A percentile compares a stretch with the other conserved stretches of the same genome.
These are phyloP conservation scores for Karstenula rhodostoma DNA, from an alignment of 2,329 filamentous ascomycete species.

Conservation along the genomic window DNA sequence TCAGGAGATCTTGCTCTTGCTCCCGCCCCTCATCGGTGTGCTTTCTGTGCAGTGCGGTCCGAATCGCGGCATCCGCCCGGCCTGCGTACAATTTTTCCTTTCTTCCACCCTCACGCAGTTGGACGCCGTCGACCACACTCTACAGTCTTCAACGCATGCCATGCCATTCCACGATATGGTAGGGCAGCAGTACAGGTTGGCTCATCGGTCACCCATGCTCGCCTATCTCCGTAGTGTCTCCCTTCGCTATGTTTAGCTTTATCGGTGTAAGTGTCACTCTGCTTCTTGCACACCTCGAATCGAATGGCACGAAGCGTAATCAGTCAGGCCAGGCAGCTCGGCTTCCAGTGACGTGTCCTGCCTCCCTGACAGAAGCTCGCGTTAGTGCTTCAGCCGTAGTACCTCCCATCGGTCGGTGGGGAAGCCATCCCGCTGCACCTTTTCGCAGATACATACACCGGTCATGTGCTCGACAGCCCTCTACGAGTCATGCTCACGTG, in stretches of 20 bases:
- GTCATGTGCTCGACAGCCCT: slow-evolving; percentile 1
- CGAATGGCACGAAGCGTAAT: neutral
- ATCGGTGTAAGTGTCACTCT: neutral
- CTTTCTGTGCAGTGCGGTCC: slow-evolving; percentile 24
- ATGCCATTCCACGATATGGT: neutral
- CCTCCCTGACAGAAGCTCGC: neutral
- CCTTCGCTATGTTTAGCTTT: neutral
- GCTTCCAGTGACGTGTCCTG: neutral
- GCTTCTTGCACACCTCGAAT: no score
- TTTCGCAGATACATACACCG: neutral
- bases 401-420: slow-evolving; percentile 2
- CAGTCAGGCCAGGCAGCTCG: neutral
- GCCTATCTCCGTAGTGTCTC: neutral
- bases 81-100: no score
- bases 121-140: no score
- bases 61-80: slow-evolving; percentile 5
- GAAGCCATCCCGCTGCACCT: neutral
- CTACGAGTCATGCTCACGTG: neutral
- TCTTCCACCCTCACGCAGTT: no score
- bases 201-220: slow-evolving; percentile 11
- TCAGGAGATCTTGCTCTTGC: no score
- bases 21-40: slow-evolving; percentile 24
- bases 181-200: neutral
- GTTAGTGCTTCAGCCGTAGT: neutral
- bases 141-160: no score